Base-by-base conservation (phyloP, 139 green algal species). In the Zygnema circumcarinatum region DNA sequence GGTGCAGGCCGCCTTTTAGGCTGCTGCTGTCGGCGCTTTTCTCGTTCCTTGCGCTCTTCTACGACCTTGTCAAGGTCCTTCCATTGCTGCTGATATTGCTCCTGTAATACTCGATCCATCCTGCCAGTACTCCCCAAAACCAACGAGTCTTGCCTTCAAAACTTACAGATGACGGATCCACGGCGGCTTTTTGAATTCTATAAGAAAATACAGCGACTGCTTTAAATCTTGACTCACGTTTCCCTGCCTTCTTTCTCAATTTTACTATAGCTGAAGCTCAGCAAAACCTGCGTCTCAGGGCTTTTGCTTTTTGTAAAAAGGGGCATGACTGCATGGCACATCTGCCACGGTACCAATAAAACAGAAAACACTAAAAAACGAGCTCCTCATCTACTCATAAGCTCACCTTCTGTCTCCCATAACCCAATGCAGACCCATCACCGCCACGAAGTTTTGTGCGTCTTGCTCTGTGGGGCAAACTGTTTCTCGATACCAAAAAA, bases 401-500 rank as follows among this genome's bases (percentile, higher is more conserved):
- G 32, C 38, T 56, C 52, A 86, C 81, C 83, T 35, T 20, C 85
- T 32, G 21, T 91, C 87, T 0, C 87, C 87, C 67, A 78, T 41
- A 33, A 91, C 87, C 29, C 32, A 33, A 56, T 91, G 87, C 52
- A 91, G 83, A 2, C 67, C 87, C 84, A 91, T 79, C 62, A 91
- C 87, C 22, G 87, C 82, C 21, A 73, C 87, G 20, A 33, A 36
- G 31, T 91, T 35, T 36, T 90, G 56, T 0, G 87, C 87, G 7
- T 91, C 87, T 75, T 88, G 40, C 1, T 22, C 36, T 42, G 87
- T 47, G 32, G 35, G 33, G 29, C 74, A 75, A 88, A 41, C 75
- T 0, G 31, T 81, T 20, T 89, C 80, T 29, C 81, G 87, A 42
- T 38, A 92, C 85, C 78, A 92, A 69, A 92, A n/a, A 47, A 92